Base-by-base conservation (phyloP, 2,329 filamentous ascomycete species). In the Cladophialophora exuberans region DNA sequence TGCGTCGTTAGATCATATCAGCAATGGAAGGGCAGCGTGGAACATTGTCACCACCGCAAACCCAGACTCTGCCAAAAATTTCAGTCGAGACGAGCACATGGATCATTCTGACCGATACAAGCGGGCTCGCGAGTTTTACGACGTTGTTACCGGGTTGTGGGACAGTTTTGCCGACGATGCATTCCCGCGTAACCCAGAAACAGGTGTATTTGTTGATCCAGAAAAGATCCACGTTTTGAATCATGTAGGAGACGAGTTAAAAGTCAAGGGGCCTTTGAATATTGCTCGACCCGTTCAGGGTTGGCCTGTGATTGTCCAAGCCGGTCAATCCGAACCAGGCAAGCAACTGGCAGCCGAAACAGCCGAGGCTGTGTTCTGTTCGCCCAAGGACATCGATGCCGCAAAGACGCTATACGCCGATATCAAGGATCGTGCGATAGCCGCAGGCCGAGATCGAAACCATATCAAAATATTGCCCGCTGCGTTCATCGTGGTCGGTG, bases 101-200 rank as follows among this genome's bases (percentile, higher is more conserved):
- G 73, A 78, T 53, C 78, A 80, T 54, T 63, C 70, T 2, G 73
- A 79, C 57, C 73, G 78, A 2, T 81, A 81, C 59, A 78, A 77
- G 61, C 72, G 78, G 0, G 79, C 79, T 0, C 67, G 77, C 0
- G 78, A 80, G 52, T 81, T 81, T 61, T 79, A 79, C 62, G 76
- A 80, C 17, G 76, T 80, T 0, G 79, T 81, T 0, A 80, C 76
- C 0, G 78, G 77, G 2, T 61, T 81, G 1, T 81, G 79, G 79
- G 79, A 81, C 54, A 78, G 74, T 59, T 81, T 82, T 59, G 79
- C 79, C 0, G 80, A 83, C 43, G 80, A 82, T 61, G 80, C 80
- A 0, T 80, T 83, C 49, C 62, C 77, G 3, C 73, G 78, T 1
- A 73, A 82, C 59, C 67, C 67, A 2, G 73, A 77, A 57, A 76